Conservation (phyloP, 163 green algal genomes). For the Chlamydomonas reinhardtii region DNA sequence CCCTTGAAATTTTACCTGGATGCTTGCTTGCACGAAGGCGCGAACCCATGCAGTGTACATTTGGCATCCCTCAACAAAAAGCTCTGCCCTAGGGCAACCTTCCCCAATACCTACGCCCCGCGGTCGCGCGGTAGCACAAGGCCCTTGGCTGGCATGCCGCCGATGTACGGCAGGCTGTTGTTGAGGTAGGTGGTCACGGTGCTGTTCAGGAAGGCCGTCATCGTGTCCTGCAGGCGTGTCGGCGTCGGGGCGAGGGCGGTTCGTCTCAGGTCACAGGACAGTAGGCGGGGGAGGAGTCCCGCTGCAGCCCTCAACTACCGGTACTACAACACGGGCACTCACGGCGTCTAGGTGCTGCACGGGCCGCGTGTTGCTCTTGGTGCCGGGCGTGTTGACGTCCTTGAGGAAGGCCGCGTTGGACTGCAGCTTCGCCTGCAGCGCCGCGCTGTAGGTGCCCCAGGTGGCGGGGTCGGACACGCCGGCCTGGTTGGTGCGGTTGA, state of each 20-base stretch:
- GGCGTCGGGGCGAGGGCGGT: too few relatives aligned
- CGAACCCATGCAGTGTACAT: too few relatives aligned
- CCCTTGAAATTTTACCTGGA: too few relatives aligned
- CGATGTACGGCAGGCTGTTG: conserved; percentile 41
- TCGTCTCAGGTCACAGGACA: too few relatives aligned
- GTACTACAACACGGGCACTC: too few relatives aligned
- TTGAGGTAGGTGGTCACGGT: conserved; percentile 23
- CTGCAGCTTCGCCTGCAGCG: background rate
- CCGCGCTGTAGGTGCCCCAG: conserved; percentile 33
- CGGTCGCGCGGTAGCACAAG: conserved; percentile 4
- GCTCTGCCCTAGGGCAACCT: too few relatives aligned
- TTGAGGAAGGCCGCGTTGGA: background rate
- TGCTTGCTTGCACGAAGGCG: too few relatives aligned
- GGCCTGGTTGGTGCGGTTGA: conserved; percentile 31
- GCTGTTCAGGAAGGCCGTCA: background rate
- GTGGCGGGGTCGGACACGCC: background rate
- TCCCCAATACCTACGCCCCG: too few relatives aligned
- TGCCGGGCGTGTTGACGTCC: background rate
- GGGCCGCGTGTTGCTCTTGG: background rate
- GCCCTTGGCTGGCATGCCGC: conserved; percentile 13
- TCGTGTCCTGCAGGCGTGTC: too few relatives aligned
- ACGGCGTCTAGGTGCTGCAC: background rate
- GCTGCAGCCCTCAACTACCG: too few relatives aligned
- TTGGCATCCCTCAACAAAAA: too few relatives aligned
- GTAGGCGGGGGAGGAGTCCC: too few relatives aligned